Evolutionary conservation across 306 rosid species (phyloP).

Genomic region (Fragaria vesca): DNA sequence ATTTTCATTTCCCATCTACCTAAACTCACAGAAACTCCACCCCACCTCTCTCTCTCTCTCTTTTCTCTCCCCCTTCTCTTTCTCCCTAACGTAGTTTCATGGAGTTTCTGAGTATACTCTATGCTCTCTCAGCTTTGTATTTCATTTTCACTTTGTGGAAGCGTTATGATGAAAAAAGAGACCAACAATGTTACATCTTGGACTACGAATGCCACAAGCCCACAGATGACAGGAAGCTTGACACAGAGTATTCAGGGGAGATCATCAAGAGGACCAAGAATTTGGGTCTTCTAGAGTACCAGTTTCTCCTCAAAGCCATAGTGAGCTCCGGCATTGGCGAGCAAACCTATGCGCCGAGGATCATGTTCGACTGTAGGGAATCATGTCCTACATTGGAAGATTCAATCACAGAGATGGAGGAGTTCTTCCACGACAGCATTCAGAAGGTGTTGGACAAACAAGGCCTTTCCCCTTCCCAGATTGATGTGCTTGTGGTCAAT

Average conservation of each 20-base stretch:
- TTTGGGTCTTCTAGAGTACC: conserved; percentile 62
- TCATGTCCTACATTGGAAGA: conserved; percentile 47
- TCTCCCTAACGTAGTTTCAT: conserved; percentile 19
- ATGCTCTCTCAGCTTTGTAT: conserved; percentile 32
- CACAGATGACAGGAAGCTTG: conserved; percentile 65
- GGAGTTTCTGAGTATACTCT: conserved; percentile 56
- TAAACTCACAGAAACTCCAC: conserved; percentile 19
- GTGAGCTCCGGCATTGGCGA: conserved; percentile 95
- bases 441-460: conserved; percentile 46
- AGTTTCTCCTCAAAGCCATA: conserved; percentile 79
- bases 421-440: conserved; percentile 62
- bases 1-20: conserved; percentile 12
- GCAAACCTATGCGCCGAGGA: conserved; percentile 76
- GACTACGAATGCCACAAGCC: conserved; percentile 76
- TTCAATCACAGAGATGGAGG: conserved; percentile 61
- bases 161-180: conserved; percentile 39
- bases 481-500: conserved; percentile 82
- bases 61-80: background rate
- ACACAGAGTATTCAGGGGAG: conserved; percentile 50
- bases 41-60: conserved; percentile 18
- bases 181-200: conserved; percentile 67
- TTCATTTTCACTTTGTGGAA: conserved; percentile 55
- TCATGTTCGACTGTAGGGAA: conserved; percentile 55
- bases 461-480: conserved; percentile 50
- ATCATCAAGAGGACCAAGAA: conserved; percentile 45